phyloP scores from a whole-genome alignment of 495 filamentous ascomycete species.

The Tetracladium marchalianum region DNA sequence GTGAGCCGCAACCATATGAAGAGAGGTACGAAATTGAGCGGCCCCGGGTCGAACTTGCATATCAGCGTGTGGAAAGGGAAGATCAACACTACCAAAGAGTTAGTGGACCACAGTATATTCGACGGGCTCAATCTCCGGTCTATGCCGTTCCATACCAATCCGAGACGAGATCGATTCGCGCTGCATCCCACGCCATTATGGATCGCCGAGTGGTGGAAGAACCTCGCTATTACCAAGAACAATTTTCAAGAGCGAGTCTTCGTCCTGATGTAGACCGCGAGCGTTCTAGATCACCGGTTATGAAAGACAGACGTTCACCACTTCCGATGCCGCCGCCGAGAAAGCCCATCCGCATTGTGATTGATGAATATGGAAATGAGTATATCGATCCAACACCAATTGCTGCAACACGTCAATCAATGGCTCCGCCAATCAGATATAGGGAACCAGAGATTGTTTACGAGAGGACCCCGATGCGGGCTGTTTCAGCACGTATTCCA shows the following conservation, averaged over 20 bases:
- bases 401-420: conserved; percentile 31
- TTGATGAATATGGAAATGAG: conserved; percentile 62
- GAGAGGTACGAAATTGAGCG: conserved; percentile 13
- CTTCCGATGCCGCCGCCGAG: conserved; percentile 48
- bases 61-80: conserved; percentile 26
- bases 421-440: conserved; percentile 28
- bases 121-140: conserved; percentile 38
- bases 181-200: conserved; percentile 50
- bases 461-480: conserved; percentile 34
- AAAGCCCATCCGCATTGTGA: conserved; percentile 46
- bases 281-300: conserved; percentile 47
- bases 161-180: conserved; percentile 39
- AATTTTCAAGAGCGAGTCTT: conserved; percentile 24
- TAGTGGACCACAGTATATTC: conserved; percentile 33
- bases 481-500: conserved; percentile 39
- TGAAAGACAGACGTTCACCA: conserved; percentile 36
- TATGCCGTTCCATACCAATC: conserved; percentile 34
- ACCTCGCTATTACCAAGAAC: conserved; percentile 47
- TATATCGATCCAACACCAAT: conserved; percentile 48
- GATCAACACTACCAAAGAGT: conserved; percentile 25
- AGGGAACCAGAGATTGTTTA: conserved; percentile 36
- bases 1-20: conserved; percentile 5
- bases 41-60: conserved; percentile 8
- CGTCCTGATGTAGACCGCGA: conserved; percentile 41
- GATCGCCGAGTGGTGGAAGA: conserved; percentile 40